Evolutionary conservation across 805 yeast genomes (phyloP).

Genomic region (Millerozyma acaciae): DNA sequence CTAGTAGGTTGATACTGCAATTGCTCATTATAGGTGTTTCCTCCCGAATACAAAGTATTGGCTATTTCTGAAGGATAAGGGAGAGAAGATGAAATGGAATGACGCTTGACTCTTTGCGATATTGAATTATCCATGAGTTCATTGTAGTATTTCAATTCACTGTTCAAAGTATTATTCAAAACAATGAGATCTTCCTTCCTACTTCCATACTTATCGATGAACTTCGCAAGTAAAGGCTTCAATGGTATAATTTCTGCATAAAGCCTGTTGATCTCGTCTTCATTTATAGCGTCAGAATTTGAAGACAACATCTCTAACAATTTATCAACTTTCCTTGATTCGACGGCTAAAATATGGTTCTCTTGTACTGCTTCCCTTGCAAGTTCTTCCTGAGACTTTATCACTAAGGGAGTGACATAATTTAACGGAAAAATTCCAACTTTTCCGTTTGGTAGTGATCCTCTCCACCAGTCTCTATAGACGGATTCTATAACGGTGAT

Average conservation of each 20-base stretch:
- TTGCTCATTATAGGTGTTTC: no score
- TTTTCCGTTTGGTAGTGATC: slow-evolving; percentile 68
- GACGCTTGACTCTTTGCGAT: slow-evolving; percentile 16
- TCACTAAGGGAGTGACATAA: slow-evolving; percentile 77
- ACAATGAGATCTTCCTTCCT: slow-evolving; percentile 74
- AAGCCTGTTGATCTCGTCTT: slow-evolving; percentile 64
- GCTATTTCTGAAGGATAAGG: slow-evolving; percentile 9
- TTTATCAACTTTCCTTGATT: slow-evolving; percentile 58
- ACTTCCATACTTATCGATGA: slow-evolving; percentile 73
- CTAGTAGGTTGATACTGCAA: slow-evolving; percentile 35
- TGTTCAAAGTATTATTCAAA: slow-evolving; percentile 64
- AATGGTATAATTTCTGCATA: slow-evolving; percentile 71
- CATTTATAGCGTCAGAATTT: slow-evolving; percentile 38
- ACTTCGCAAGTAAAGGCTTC: slow-evolving; percentile 68
- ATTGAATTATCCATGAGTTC: slow-evolving; percentile 54
- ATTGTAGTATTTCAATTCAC: slow-evolving; percentile 68
- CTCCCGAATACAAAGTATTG: no score
- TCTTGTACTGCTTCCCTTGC: slow-evolving; percentile 49
- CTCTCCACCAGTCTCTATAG: slow-evolving; percentile 95
- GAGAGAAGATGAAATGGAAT: slow-evolving; percentile 4
- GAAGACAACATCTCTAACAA: slow-evolving; percentile 51
- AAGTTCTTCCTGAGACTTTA: slow-evolving; percentile 59
- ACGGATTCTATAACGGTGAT: slow-evolving; percentile 84
- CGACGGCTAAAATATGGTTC: slow-evolving; percentile 47
- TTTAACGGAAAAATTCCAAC: slow-evolving; percentile 90